Evolutionary conservation across 2,329 filamentous ascomycete species (phyloP).

Genomic region (Canariomyces notabilis): DNA sequence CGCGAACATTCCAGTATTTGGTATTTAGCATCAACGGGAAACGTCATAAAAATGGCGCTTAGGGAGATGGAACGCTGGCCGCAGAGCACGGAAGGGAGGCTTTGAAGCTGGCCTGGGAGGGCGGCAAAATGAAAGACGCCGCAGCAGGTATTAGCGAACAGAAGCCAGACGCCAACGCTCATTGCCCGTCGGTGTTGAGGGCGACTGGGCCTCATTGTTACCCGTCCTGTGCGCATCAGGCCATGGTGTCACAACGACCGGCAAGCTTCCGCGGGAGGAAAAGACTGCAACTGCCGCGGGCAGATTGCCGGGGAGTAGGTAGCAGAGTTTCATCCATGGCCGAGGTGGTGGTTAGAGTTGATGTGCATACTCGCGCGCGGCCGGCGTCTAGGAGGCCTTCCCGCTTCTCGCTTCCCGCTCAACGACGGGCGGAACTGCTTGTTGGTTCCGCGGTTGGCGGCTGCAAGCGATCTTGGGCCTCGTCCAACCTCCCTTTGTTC

Average conservation of each 20-base stretch:
- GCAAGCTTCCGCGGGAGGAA: conserved; percentile 8
- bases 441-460: conserved; percentile 4
- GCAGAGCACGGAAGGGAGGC: too few species aligned
- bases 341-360: conserved; percentile 16
- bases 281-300: conserved; percentile 11
- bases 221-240: too few species aligned
- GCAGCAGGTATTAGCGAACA: too few species aligned
- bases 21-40: background rate
- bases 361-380: conserved; percentile 20
- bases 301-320: conserved; percentile 10
- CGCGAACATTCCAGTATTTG: background rate
- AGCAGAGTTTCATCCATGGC: conserved; percentile 1
- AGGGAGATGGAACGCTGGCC: too few species aligned
- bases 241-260: conserved; percentile 3
- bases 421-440: conserved; percentile 11
- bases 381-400: background rate
- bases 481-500: background rate
- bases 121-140: too few species aligned
- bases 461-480: background rate
- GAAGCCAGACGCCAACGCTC: too few species aligned
- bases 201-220: too few species aligned
- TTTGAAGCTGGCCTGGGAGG: too few species aligned
- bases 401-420: background rate
- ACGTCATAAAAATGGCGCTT: conserved; percentile 7
- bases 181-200: too few species aligned